phyloP scores from a whole-genome alignment of 768 basidiomycete genomes.

The Amanita molliuscula region DNA sequence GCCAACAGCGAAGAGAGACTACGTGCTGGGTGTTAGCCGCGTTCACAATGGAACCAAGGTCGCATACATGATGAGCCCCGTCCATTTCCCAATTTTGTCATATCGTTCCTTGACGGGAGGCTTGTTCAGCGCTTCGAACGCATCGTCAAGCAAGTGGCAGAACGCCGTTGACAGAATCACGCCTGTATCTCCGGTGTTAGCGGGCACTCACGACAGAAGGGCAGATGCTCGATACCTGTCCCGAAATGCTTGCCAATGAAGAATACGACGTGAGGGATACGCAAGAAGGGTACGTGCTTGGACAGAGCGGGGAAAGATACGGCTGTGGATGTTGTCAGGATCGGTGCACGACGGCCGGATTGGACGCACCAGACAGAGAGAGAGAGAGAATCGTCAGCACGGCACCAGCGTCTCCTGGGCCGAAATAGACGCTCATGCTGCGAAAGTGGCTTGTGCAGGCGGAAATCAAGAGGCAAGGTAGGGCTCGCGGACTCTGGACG shows the following conservation, averaged over 20 bases:
- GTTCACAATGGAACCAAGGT: neutral
- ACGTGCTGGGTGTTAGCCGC: neutral
- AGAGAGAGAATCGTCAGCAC: slow-evolving; percentile 46
- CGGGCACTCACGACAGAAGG: neutral
- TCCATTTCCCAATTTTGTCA: slow-evolving; percentile 41
- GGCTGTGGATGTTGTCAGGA: slow-evolving; percentile 25
- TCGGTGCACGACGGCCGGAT: neutral
- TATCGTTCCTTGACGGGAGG: slow-evolving; percentile 34
- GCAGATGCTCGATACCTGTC: slow-evolving; percentile 34
- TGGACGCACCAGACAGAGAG: slow-evolving; percentile 50
- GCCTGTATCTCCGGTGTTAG: slow-evolving; percentile 23
- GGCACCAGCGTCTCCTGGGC: slow-evolving; percentile 12
- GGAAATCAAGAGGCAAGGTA: too few species aligned
- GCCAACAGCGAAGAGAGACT: slow-evolving; percentile 55
- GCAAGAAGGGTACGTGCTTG: slow-evolving; percentile 37
- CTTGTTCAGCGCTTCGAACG: slow-evolving; percentile 50
- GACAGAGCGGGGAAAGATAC: slow-evolving; percentile 66
- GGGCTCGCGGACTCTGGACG: too few species aligned
- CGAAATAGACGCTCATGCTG: neutral
- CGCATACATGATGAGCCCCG: slow-evolving; percentile 67
- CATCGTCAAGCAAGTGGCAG: slow-evolving; percentile 70
- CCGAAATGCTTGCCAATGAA: slow-evolving; percentile 88
- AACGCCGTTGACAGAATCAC: slow-evolving; percentile 81
- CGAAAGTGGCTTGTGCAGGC: neutral
- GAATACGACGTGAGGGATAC: slow-evolving; percentile 60